A percentile compares a stretch with the other conserved stretches of the same genome.
These are phyloP conservation scores for Suillus lakei DNA, from an alignment of 768 basidiomycete species.

Conservation along the genomic window DNA sequence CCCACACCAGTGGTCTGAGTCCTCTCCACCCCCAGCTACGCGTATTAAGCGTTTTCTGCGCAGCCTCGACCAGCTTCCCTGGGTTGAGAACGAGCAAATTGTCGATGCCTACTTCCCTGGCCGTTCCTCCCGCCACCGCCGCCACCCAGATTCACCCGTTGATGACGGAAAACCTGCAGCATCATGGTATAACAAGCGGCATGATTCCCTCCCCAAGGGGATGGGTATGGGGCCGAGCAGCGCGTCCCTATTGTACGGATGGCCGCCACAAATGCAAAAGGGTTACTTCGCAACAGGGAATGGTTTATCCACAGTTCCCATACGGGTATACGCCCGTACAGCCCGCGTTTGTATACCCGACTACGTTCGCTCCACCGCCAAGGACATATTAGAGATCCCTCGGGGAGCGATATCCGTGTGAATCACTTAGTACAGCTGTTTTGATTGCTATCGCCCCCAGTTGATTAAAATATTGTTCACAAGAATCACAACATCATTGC, in stretches of 20 bases:
- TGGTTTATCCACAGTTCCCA: conserved; percentile 21
- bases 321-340: conserved; percentile 25
- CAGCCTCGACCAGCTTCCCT: conserved; percentile 46
- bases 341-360: conserved; percentile 23
- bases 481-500: no score
- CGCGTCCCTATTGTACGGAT: conserved; percentile 16
- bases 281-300: not conserved
- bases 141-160: conserved; percentile 13
- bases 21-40: conserved; percentile 31
- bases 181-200: conserved; percentile 31
- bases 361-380: conserved; percentile 17
- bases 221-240: conserved; percentile 28
- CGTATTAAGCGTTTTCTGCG: conserved; percentile 41
- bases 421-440: no score
- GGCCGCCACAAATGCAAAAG: not conserved
- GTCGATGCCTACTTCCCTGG: conserved; percentile 51
- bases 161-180: conserved; percentile 23
- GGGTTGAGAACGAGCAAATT: conserved; percentile 46
- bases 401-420: not conserved
- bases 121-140: conserved; percentile 20
- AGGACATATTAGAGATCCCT: not conserved
- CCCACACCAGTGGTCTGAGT: conserved; percentile 10
- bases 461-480: no score
- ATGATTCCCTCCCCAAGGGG: conserved; percentile 13
- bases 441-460: no score